Evolutionary conservation across 345 rosid species (phyloP), one percentile per base, ranked within the genome.

Genomic region (Xanthoceras sorbifolium): DNA sequence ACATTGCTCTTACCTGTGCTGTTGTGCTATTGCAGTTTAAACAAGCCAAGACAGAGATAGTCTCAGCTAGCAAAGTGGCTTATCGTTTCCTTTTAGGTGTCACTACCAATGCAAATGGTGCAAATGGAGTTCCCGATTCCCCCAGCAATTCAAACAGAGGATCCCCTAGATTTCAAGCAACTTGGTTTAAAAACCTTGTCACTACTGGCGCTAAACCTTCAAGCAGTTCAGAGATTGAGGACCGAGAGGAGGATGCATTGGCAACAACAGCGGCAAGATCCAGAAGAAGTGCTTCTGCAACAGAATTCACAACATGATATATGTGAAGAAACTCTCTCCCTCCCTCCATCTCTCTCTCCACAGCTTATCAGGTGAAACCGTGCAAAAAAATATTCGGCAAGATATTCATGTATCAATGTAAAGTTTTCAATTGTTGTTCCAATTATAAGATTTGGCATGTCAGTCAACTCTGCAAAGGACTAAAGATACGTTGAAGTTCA

Each of bases 41-140:
- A 83, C 98, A 92, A 89, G 98, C 99, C 77, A 94, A 90, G 86
- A 91, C 97, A 55, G 99, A 92, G 87, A 87, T 94, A 8, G 90
- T 92, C 55, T 91, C 97, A 44, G 97, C 99, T 32, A 94, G 99
- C 90, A 96, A 90, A 88, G 98, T 91, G 81, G 98, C 98, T 17
- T 97, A 92, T 84, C 93, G 94, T 48, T 94, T 94, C 75, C 91
- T 97, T 50, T 23, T 82, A 52, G 91, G 94, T 29, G 93, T 89
- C 12, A 74, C 91, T 23, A 79, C 97, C 1, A 84, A 83, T 59
- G 77, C 25, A 52, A 79, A 79, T 38, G 80, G 84, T 9, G 55
- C 83, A 57, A n/a, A n/a, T n/a, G n/a, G n/a, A n/a, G 44, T 74
- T 34, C 69, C 84, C 2, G 99, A 88, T 76, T 80, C 88, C 54